These are phyloP conservation scores for Irpex sp. DNA, from an alignment of 1,284 basidiomycete genomes.

Conservation along the genomic window DNA sequence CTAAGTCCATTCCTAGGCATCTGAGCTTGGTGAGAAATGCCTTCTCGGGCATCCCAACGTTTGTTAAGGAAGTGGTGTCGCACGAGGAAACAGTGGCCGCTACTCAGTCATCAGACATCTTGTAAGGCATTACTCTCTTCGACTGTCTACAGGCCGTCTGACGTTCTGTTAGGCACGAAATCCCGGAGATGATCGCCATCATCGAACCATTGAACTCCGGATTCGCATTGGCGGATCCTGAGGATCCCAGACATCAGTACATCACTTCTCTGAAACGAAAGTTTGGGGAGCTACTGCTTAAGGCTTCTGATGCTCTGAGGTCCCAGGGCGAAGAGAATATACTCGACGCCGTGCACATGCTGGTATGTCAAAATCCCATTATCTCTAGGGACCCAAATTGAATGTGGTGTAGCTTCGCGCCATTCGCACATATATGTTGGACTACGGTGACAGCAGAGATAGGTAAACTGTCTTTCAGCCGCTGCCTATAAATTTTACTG, in stretches of 20 bases:
- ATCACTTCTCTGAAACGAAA: slow-evolving; percentile 55
- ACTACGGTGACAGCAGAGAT: slow-evolving; percentile 66
- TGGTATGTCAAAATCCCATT: slow-evolving; percentile 38
- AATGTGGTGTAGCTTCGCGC: slow-evolving; percentile 44
- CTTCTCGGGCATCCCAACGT: slow-evolving; percentile 62
- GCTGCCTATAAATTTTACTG: neutral
- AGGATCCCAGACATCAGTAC: slow-evolving; percentile 64
- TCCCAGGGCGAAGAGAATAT: slow-evolving; percentile 82
- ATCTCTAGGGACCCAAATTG: neutral
- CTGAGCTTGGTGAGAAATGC: slow-evolving; percentile 62
- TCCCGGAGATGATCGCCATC: slow-evolving; percentile 68
- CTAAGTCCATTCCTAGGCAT: slow-evolving; percentile 36
- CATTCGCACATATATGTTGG: slow-evolving; percentile 60
- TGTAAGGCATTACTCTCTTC: slow-evolving; percentile 35
- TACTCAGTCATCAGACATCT: slow-evolving; percentile 49
- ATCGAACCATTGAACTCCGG: slow-evolving; percentile 57
- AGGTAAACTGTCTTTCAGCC: slow-evolving; percentile 32
- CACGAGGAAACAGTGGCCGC: slow-evolving; percentile 36
- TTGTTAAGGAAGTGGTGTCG: slow-evolving; percentile 47
- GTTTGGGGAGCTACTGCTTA: slow-evolving; percentile 68
- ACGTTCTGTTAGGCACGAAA: slow-evolving; percentile 42
- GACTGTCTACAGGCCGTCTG: neutral
- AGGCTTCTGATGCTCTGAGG: slow-evolving; percentile 62
- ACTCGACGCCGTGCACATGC: slow-evolving; percentile 74
- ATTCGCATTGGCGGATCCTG: slow-evolving; percentile 62